Conservation (phyloP, 2,329 filamentous ascomycete species). For the Cladosporium halotolerans region DNA sequence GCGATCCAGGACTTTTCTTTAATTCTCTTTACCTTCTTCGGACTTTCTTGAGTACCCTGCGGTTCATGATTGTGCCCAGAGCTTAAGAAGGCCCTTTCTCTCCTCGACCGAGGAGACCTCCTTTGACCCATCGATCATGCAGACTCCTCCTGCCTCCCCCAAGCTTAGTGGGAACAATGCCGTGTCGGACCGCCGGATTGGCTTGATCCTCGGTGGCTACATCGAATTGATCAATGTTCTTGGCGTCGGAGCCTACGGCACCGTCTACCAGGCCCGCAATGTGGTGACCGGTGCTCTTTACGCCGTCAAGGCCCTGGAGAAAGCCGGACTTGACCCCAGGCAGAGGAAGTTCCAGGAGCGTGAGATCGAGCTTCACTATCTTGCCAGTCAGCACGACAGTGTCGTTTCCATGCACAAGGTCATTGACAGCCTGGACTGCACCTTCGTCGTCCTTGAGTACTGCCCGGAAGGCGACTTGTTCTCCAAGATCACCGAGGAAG, state of each 20-base stretch:
- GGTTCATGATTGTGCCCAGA: slow-evolving; percentile 12
- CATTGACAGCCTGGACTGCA: slow-evolving; percentile 84
- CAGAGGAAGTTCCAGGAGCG: slow-evolving; percentile 86
- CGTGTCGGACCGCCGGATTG: slow-evolving; percentile 75
- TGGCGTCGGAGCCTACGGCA: slow-evolving; percentile 91
- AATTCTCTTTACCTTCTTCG: not conserved
- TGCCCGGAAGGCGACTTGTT: slow-evolving; percentile 96
- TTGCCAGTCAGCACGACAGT: slow-evolving; percentile 82
- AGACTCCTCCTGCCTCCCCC: slow-evolving; percentile 47
- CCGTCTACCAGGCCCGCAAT: slow-evolving; percentile 86
- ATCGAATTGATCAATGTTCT: slow-evolving; percentile 79
- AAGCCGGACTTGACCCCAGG: slow-evolving; percentile 79
- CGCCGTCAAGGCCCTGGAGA: slow-evolving; percentile 96
- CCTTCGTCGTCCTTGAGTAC: slow-evolving; percentile 93
- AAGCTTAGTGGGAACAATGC: slow-evolving; percentile 27
- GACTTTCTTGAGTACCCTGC: slow-evolving; percentile 6
- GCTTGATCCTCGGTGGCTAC: slow-evolving; percentile 73
- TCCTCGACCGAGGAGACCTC: slow-evolving; percentile 8
- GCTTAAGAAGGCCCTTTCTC: slow-evolving; percentile 8
- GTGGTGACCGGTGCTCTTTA: slow-evolving; percentile 74
- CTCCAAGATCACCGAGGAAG: slow-evolving; percentile 91
- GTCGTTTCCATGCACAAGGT: slow-evolving; percentile 93
- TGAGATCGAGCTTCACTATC: slow-evolving; percentile 86
- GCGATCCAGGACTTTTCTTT: slow-evolving; percentile 2
- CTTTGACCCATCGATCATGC: slow-evolving; percentile 30